These are phyloP conservation scores for Phytophthora litchii DNA, from an alignment of 352 stramenopile genomes.

Conservation along the genomic window DNA sequence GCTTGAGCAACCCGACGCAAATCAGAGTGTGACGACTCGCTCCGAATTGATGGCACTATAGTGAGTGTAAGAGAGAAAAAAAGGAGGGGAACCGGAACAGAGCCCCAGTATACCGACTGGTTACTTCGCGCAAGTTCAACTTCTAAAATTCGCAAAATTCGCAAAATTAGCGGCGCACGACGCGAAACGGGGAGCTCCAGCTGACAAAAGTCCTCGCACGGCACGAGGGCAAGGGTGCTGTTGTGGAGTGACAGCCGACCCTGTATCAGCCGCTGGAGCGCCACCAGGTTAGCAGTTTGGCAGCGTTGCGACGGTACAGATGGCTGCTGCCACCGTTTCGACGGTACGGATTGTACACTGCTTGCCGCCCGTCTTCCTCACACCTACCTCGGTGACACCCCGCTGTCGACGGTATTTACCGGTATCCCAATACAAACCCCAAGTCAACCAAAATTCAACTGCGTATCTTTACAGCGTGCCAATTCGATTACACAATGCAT, in stretches of 20 bases:
- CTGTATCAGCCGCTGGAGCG: slow-evolving; percentile 14
- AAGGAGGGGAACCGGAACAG: slow-evolving; percentile 4
- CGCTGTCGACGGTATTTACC: slow-evolving; percentile 2
- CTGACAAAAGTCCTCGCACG: too few relatives aligned
- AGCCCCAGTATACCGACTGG: slow-evolving; percentile 17
- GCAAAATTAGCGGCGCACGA: slow-evolving; percentile 7
- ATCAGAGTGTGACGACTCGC: slow-evolving; percentile 20
- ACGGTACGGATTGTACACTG: slow-evolving; percentile 24
- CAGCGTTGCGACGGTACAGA: too few relatives aligned
- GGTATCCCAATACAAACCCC: slow-evolving; percentile 9
- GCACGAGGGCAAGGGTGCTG: too few relatives aligned
- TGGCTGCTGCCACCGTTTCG: slow-evolving; percentile 13
- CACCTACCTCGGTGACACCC: slow-evolving; percentile 19
- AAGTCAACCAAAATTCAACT: slow-evolving; percentile 21
- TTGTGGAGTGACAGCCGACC: too few relatives aligned
- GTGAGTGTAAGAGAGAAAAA: slow-evolving; percentile 7
- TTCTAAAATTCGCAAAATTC: too few relatives aligned
- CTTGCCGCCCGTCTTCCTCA: slow-evolving; percentile 24
- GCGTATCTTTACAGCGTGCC: slow-evolving; percentile 25
- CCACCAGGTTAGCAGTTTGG: too few relatives aligned
- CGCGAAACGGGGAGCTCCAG: slow-evolving; percentile 6
- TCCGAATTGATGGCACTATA: slow-evolving; percentile 12
- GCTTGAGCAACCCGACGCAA: slow-evolving; percentile 8
- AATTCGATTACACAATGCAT: slow-evolving; percentile 20
- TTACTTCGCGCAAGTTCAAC: slow-evolving; percentile 30